Evolutionary conservation across 495 filamentous ascomycete species (phyloP).

Genomic region (Zalerion maritima): DNA sequence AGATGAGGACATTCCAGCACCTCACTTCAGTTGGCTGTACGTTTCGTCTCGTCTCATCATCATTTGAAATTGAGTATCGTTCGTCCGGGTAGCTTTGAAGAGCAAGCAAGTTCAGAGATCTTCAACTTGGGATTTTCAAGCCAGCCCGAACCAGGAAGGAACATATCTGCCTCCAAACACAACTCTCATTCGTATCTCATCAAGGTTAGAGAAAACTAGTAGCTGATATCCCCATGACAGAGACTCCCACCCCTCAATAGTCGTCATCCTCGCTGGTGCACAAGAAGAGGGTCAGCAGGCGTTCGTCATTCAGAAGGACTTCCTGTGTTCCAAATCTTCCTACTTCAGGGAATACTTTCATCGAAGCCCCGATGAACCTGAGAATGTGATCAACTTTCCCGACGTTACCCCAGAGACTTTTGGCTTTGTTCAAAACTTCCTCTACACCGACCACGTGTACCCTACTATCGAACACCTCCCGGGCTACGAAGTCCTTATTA

Average conservation of each 20-base stretch:
- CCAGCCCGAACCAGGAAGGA: no score
- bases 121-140: no score
- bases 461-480: conserved; percentile 22
- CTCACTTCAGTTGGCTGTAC: no score
- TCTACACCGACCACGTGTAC: conserved; percentile 33
- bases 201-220: no score
- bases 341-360: conserved; percentile 29
- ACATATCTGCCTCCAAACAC: no score
- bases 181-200: no score
- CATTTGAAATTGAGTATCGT: no score
- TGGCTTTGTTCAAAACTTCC: conserved; percentile 34
- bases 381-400: conserved; percentile 31
- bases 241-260: conserved; percentile 36
- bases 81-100: no score
- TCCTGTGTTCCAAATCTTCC: conserved; percentile 33
- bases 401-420: conserved; percentile 31
- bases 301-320: conserved; percentile 41
- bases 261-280: conserved; percentile 34
- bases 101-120: no score
- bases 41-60: no score
- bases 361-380: conserved; percentile 16
- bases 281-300: conserved; percentile 26
- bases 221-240: no score
- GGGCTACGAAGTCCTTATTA: conserved; percentile 33
- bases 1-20: no score